Evolutionary conservation across 1,284 basidiomycete genomes (phyloP).

Genomic region (Cerrena zonata): DNA sequence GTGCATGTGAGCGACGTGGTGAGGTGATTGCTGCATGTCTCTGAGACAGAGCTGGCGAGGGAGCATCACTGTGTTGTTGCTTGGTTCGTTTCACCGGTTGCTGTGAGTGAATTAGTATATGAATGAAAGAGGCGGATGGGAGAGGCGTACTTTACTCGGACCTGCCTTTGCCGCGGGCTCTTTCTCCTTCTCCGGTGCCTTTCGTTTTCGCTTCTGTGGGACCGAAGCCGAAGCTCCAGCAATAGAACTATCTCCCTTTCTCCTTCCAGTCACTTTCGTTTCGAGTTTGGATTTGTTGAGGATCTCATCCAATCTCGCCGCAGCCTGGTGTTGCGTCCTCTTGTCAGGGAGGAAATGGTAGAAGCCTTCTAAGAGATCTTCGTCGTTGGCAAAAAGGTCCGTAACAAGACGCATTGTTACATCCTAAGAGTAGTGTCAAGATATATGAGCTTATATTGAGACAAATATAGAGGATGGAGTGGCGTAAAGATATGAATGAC

Average conservation of each 20-base stretch:
- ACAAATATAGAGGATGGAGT: too few relatives aligned
- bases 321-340: slow-evolving; percentile 32
- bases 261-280: slow-evolving; percentile 25
- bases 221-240: slow-evolving; percentile 46
- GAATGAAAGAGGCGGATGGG: background rate
- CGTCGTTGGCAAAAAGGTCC: slow-evolving; percentile 84
- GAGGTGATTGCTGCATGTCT: slow-evolving; percentile 13
- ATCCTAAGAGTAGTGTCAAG: too few relatives aligned
- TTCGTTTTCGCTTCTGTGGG: slow-evolving; percentile 47
- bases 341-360: slow-evolving; percentile 89
- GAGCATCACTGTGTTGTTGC: slow-evolving; percentile 26
- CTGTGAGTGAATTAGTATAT: slow-evolving; percentile 3
- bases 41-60: slow-evolving; percentile 21
- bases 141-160: slow-evolving; percentile 27
- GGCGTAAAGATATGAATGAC: too few relatives aligned
- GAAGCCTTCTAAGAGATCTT: slow-evolving; percentile 92
- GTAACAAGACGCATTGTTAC: slow-evolving; percentile 80
- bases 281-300: slow-evolving; percentile 38
- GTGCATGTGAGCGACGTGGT: slow-evolving; percentile 4
- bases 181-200: slow-evolving; percentile 40
- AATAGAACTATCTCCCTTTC: slow-evolving; percentile 28
- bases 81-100: slow-evolving; percentile 18
- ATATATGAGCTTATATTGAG: too few relatives aligned
- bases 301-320: slow-evolving; percentile 33
- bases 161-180: slow-evolving; percentile 25